A percentile compares a stretch with the other conserved stretches of the same genome.
These are phyloP conservation scores for Penicillium goetzii DNA, from an alignment of 495 filamentous ascomycete species.

Conservation along the genomic window DNA sequence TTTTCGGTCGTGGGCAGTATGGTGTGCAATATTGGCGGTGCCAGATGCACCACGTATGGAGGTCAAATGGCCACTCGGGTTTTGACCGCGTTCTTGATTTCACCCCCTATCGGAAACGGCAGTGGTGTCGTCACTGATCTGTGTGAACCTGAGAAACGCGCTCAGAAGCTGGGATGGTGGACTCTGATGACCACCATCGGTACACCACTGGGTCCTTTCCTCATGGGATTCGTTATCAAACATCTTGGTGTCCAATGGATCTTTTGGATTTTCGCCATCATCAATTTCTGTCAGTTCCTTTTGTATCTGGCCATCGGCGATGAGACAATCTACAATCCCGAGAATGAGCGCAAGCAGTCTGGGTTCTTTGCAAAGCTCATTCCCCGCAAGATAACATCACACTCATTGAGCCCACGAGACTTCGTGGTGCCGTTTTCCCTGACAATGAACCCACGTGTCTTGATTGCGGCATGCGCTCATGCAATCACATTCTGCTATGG, in stretches of 20 bases:
- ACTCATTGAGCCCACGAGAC: conserved; percentile 16
- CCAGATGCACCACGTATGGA: conserved; percentile 35
- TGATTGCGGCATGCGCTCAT: conserved; percentile 34
- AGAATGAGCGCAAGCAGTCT: conserved; percentile 6
- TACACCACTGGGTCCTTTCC: conserved; percentile 35
- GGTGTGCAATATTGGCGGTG: conserved; percentile 42
- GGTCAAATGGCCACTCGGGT: conserved; percentile 36
- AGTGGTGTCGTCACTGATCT: conserved; percentile 39
- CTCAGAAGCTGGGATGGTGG: conserved; percentile 40
- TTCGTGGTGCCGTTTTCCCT: conserved; percentile 32
- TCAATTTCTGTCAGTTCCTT: conserved; percentile 36
- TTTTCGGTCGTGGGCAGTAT: conserved; percentile 38
- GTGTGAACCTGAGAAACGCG: conserved; percentile 33
- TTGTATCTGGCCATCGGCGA: conserved; percentile 32
- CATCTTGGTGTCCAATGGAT: conserved; percentile 39
- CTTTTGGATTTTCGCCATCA: conserved; percentile 42
- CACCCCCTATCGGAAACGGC: conserved; percentile 39
- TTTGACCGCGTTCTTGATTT: conserved; percentile 37
- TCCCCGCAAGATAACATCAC: conserved; percentile 28
- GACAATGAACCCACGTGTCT: conserved; percentile 23
- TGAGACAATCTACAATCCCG: conserved; percentile 33
- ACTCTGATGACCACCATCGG: conserved; percentile 40
- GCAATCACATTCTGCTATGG: conserved; percentile 39
- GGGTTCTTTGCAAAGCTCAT: conserved; percentile 24
- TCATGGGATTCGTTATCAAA: conserved; percentile 41